These are phyloP conservation scores for Scenedesmus sp. DNA, from an alignment of 163 green algal species.

Conservation along the genomic window DNA sequence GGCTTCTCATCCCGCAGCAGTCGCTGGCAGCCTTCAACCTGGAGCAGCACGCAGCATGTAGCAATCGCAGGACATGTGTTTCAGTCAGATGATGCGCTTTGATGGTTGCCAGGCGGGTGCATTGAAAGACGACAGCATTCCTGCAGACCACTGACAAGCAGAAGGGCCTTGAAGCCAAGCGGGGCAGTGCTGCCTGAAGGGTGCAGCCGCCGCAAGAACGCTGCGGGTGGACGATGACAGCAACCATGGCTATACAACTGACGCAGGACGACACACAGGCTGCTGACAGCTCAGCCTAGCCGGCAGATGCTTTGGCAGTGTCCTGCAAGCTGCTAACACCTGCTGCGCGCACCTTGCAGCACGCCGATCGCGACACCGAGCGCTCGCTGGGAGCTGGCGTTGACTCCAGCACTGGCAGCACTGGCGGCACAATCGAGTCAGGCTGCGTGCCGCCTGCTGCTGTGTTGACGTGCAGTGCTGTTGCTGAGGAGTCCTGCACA, in stretches of 20 bases:
- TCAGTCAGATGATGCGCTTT: not conserved
- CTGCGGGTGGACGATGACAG: no score
- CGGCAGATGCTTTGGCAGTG: not conserved
- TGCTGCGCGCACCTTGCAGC: slow-evolving; percentile 26
- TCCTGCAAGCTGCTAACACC: not conserved
- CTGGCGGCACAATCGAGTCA: slow-evolving; percentile 12
- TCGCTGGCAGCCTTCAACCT: slow-evolving; percentile 69
- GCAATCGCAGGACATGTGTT: not conserved
- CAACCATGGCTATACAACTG: not conserved
- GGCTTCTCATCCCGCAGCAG: slow-evolving; percentile 65
- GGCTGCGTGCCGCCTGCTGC: slow-evolving; percentile 14
- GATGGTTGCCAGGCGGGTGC: not conserved
- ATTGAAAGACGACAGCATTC: not conserved
- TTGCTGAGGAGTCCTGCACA: not conserved
- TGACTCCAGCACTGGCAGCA: slow-evolving; percentile 21
- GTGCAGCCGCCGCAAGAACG: no score
- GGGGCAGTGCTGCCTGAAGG: no score
- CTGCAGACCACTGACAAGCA: not conserved
- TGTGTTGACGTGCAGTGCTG: not conserved
- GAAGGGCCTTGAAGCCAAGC: not conserved
- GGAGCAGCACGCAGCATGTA: not conserved
- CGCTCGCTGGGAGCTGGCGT: not conserved
- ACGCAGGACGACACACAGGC: not conserved
- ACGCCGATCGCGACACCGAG: no score
- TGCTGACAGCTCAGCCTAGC: not conserved